phyloP scores from a whole-genome alignment of 108 stramenopile genomes.

The Pelagomonas calceolata region DNA sequence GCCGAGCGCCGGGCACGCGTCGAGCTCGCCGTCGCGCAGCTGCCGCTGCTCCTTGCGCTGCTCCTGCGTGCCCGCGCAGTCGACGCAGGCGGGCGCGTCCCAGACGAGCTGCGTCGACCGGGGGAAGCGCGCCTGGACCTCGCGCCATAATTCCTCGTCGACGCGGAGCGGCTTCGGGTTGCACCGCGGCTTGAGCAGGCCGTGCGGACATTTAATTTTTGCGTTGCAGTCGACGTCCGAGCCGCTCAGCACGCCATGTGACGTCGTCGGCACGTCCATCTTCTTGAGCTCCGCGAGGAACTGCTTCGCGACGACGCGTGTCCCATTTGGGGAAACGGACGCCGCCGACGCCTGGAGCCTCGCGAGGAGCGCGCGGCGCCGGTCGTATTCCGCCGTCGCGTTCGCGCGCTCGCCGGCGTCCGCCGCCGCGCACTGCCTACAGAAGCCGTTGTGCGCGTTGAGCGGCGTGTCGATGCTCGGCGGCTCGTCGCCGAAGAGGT shows the following conservation, averaged over 20 bases:
- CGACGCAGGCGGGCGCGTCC: background rate
- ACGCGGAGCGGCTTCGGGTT: background rate
- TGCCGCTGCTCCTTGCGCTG: background rate
- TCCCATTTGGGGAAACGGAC: no score
- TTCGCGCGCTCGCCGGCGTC: no score
- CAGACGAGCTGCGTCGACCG: background rate
- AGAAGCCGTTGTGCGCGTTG: background rate
- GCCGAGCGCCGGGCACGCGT: background rate
- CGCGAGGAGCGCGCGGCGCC: no score
- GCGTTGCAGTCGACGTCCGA: no score
- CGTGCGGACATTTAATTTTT: background rate
- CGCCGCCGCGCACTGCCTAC: no score
- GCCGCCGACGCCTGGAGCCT: no score
- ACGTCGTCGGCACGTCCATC: background rate
- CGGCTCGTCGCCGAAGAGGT: background rate
- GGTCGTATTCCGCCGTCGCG: no score
- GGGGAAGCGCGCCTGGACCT: background rate
- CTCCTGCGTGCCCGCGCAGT: background rate
- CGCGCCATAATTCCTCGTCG: background rate
- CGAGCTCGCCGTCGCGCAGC: background rate
- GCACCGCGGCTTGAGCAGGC: background rate
- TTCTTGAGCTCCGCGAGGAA: background rate
- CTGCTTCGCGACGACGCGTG: no score
- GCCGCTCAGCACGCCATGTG: no score
- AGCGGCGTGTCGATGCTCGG: background rate